Percentiles rank a stretch among this genome's conserved stretches.
Conservation (phyloP, 805 yeast genomes). For the Candida lessepsii region DNA sequence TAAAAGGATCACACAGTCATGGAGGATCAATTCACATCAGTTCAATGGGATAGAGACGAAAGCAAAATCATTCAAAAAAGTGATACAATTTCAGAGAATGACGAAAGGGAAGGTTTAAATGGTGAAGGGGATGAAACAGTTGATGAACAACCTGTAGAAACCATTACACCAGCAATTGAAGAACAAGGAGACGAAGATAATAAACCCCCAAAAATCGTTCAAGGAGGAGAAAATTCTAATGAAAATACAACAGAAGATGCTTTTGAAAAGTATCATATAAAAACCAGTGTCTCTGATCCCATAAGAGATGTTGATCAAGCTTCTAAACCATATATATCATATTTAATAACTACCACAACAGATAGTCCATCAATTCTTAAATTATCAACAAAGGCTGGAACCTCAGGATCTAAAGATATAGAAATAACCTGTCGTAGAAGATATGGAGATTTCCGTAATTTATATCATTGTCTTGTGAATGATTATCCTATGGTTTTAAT, state of each 20-base stretch:
- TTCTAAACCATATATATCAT: conserved; percentile 74
- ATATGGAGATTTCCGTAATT: conserved; percentile 80
- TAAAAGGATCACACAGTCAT: not conserved
- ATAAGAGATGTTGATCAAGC: conserved; percentile 66
- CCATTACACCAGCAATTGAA: conserved; percentile 10
- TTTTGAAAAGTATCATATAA: conserved; percentile 19
- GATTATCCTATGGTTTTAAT: conserved; percentile 84
- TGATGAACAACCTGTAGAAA: conserved; percentile 14
- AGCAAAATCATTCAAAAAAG: conserved; percentile 7
- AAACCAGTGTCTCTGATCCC: conserved; percentile 55
- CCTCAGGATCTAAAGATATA: conserved; percentile 7
- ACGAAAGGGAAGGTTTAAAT: not conserved
- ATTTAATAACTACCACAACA: conserved; percentile 61
- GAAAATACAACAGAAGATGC: too few relatives aligned
- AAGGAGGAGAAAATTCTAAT: too few relatives aligned
- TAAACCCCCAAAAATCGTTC: not conserved
- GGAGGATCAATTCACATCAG: conserved; percentile 55
- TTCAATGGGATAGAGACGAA: conserved; percentile 55
- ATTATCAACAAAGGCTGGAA: conserved; percentile 19
- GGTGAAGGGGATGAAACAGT: conserved; percentile 13
- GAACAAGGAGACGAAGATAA: conserved; percentile 1
- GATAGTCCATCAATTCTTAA: conserved; percentile 56
- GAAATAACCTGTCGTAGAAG: conserved; percentile 66
- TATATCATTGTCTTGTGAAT: conserved; percentile 68
- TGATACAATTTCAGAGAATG: conserved; percentile 1